Evolutionary conservation across 768 basidiomycete genomes (phyloP).

Genomic region (Russula earlei): DNA sequence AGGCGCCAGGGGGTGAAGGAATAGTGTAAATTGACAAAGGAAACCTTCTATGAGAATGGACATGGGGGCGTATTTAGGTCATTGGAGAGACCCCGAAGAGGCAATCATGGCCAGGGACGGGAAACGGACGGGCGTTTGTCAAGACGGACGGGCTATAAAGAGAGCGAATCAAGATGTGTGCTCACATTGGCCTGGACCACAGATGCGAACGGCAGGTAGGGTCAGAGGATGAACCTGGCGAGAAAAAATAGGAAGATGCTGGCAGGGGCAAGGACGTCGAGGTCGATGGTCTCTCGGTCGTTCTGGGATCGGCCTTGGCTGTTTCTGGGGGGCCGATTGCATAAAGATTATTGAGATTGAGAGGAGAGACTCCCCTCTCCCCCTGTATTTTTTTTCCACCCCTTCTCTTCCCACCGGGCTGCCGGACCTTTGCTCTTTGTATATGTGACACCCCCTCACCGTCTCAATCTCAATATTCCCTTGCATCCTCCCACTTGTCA

Average conservation of each 20-base stretch:
- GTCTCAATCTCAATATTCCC: background rate
- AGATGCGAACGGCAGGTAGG: too few relatives aligned
- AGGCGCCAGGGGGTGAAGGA: background rate
- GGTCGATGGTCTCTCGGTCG: too few relatives aligned
- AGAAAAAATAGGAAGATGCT: too few relatives aligned
- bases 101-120: constrained; percentile 6
- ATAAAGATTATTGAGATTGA: too few relatives aligned
- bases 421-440: background rate
- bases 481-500: background rate
- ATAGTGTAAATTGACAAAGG: background rate
- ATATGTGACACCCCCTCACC: background rate
- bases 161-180: background rate
- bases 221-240: too few relatives aligned
- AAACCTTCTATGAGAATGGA: background rate
- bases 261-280: too few relatives aligned
- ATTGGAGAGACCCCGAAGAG: background rate
- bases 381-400: background rate
- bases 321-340: background rate
- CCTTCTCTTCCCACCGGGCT: background rate
- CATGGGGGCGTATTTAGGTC: background rate
- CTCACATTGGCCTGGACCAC: background rate
- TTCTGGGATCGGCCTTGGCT: too few relatives aligned
- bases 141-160: background rate
- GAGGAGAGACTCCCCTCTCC: background rate
- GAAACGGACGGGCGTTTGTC: background rate